Evolutionary conservation across 2,329 filamentous ascomycete species (phyloP), one percentile per base, ranked within the genome.

Genomic region (Thielaviopsis ethacetica): DNA sequence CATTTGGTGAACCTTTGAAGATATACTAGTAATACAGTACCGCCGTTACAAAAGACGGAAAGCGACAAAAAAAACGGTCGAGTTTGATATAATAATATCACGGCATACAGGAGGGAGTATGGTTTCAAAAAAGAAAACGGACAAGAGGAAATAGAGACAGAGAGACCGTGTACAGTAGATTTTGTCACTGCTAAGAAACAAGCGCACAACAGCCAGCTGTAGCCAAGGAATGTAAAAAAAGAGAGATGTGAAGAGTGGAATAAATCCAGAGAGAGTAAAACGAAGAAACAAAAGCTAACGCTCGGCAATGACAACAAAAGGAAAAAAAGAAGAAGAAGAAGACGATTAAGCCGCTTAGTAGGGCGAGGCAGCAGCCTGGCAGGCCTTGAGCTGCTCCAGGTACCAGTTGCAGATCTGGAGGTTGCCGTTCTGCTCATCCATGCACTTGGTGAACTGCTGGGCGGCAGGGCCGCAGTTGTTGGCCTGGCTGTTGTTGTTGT

Each of bases 341-440:
- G 30, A 34, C 7, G 15, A 54, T 34, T 22, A 7, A 17, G 21
- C 15, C 38, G 17, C 26, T 53, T 61, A 61, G 53, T 61, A 61
- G 38, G 56, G 59, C 24, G 59, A 47, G 27, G 59, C 59, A 47
- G 59, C 59, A 34, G 59, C 53, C 56, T 62, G 59, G 58, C 24
- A 47, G 24, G 53, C 65, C 67, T 19, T 63, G 73, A 98, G 79
- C 81, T 98, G 91, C 72, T 98, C 93, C 67, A 98, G 76, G 73
- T 98, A 98, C 91, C 91, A 98, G 65, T 87, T 86, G 76, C 93
- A 98, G 70, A 96, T 94, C 70, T 86, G 85, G 85, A 98, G 83
- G 75, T 93, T 90, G 66, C 93, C 93, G 70, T 83, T 77, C 73
- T 98, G 86, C 69, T 97, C 88, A 72, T 97, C 91, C 85, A 98